Evolutionary conservation across 805 yeast genomes (phyloP), one percentile per base, ranked within the genome.

Genomic region (Candida ipomoeae): DNA sequence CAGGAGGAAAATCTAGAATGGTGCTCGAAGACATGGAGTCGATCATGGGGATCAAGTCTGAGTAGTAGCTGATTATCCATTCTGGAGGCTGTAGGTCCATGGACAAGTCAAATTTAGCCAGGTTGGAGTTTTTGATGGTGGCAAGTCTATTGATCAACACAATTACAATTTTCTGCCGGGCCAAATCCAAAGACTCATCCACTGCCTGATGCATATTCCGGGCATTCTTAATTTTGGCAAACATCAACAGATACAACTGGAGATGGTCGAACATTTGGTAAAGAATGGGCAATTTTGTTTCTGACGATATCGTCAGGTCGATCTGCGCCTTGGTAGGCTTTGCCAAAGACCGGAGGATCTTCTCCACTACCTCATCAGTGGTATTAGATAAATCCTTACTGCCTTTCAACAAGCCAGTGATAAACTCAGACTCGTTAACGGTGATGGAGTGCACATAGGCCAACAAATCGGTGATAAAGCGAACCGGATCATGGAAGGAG

Each of bases 401-500:
- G 18, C 45, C 43, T n/a, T 47, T 49, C 53, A 92, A 83, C 46
- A 92, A 67, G 17, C 83, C 75, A 7, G 76, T 75, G 5, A 92
- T 76, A 31, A 85, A 75, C 62, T 94, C 99, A 38, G 83, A 77
- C 65, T 94, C 99, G 67, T 89, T 88, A 3, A 90, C 96, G 31
- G 90, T 83, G 4, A 88, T 77, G 1, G 91, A 81, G 63, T 94
- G 97, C 1, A 90, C 77, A 71, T 87, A 87, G 0, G 98, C 98
- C 36, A 94, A 70, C 32, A 94, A 76, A 63, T 90, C 97, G 23
- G 97, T 96, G 15, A 89, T 73, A 55, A 84, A 91, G 49, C 96
- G 74, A 23, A 83, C 73, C 1, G 97, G 87, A 63, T 92, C 96
- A 63, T 86, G 86, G 0, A 87, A 84, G 7, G 85, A 79, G 40